phyloP scores from a whole-genome alignment of 768 basidiomycete genomes.

The Suillus sp. region DNA sequence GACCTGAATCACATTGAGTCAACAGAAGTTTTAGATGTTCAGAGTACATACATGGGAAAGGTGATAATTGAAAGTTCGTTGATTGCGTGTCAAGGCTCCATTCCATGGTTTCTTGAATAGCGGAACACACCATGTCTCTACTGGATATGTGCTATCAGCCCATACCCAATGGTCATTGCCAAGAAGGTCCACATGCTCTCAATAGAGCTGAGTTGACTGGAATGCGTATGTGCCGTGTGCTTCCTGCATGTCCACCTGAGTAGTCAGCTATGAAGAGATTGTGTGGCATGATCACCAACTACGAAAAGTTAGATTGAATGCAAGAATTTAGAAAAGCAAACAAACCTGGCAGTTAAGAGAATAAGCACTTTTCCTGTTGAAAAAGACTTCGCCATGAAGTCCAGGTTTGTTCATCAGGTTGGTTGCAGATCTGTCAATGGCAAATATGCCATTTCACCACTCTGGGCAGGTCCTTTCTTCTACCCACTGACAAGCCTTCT shows the following conservation, averaged over 20 bases:
- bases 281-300: constrained; percentile 15
- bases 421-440: constrained; percentile 12
- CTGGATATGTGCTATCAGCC: constrained; percentile 13
- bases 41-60: constrained; percentile 17
- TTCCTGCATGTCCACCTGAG: background rate
- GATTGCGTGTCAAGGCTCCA: constrained; percentile 18
- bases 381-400: constrained; percentile 17
- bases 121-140: constrained; percentile 23
- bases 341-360: constrained; percentile 12
- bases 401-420: constrained; percentile 23
- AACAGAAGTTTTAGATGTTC: background rate
- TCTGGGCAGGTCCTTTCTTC: constrained; percentile 4
- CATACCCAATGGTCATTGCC: constrained; percentile 17
- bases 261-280: constrained; percentile 18
- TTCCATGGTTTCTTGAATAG: constrained; percentile 28
- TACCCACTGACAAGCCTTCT: background rate
- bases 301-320: background rate
- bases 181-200: constrained; percentile 8
- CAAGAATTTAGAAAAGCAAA: constrained; percentile 14
- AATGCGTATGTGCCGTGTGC: constrained; percentile 8
- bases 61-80: constrained; percentile 23
- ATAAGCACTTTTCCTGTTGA: constrained; percentile 25
- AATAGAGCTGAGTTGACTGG: constrained; percentile 2
- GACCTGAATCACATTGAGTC: background rate
- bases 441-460: constrained; percentile 14